Conservation (phyloP, 768 basidiomycete species). For the Pluteus cervinus region DNA sequence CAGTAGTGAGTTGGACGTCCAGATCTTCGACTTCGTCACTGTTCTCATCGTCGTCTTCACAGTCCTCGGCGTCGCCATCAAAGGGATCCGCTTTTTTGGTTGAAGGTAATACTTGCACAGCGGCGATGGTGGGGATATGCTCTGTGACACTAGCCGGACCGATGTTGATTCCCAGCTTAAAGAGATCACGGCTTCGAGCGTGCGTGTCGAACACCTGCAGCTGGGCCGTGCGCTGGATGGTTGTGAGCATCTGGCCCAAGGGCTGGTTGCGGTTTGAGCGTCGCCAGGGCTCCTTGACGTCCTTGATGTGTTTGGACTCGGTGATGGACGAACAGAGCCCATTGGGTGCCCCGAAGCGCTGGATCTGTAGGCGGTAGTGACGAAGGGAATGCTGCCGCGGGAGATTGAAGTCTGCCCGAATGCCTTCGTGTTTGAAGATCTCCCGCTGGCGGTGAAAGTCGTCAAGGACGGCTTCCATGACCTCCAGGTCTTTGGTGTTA, state of each 20-base stretch:
- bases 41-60: conserved; percentile 3
- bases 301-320: conserved; percentile 13
- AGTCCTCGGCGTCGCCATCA: too few relatives aligned
- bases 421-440: conserved; percentile 12
- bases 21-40: conserved; percentile 1
- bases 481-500: conserved; percentile 4
- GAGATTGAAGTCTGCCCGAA: conserved; percentile 1
- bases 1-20: too few relatives aligned
- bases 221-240: conserved; percentile 8
- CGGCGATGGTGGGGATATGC: too few relatives aligned
- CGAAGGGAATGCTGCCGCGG: conserved; percentile 6
- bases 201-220: too few relatives aligned
- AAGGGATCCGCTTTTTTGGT: too few relatives aligned
- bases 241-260: conserved; percentile 18
- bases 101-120: too few relatives aligned
- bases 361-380: conserved; percentile 5
- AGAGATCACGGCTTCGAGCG: too few relatives aligned
- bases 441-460: conserved; percentile 16
- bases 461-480: conserved; percentile 7
- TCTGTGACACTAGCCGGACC: too few relatives aligned
- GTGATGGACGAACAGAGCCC: conserved; percentile 12
- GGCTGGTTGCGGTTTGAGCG: conserved; percentile 15
- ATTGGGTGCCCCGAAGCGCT: conserved; percentile 6
- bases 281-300: conserved; percentile 21
- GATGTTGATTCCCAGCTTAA: too few relatives aligned